Evolutionary conservation across 1,284 basidiomycete species (phyloP).

Genomic region (Pseudozyma tsukubaensis): DNA sequence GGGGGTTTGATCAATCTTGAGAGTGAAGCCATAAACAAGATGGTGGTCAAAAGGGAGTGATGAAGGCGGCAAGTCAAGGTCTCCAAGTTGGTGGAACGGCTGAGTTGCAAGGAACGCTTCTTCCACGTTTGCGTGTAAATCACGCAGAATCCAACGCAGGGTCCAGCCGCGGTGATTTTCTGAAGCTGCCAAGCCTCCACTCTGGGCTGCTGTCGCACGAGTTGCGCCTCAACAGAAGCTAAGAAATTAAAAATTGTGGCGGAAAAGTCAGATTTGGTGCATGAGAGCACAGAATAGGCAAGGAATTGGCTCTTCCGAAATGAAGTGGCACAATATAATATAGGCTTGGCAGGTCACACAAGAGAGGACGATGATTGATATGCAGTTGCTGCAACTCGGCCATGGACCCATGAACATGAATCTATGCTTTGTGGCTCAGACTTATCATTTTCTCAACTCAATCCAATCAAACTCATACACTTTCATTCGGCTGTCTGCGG

Average conservation of each 20-base stretch:
- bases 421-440: too few species aligned
- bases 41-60: not conserved
- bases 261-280: too few species aligned
- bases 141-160: constrained; percentile 6
- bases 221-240: not conserved
- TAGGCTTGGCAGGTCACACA: too few species aligned
- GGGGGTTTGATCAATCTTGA: too few species aligned
- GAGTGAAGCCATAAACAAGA: not conserved
- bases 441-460: too few species aligned
- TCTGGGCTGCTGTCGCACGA: constrained; percentile 9
- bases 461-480: too few species aligned
- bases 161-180: constrained; percentile 2
- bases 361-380: too few species aligned
- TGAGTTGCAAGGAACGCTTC: constrained; percentile 10
- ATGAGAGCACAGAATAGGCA: not conserved
- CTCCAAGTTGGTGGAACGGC: not conserved
- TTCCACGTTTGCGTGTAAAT: too few species aligned
- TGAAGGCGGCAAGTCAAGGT: not conserved
- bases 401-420: not conserved
- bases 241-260: too few species aligned
- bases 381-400: constrained; percentile 6
- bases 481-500: not conserved
- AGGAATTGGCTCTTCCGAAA: constrained; percentile 9
- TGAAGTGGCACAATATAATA: too few species aligned
- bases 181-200: constrained; percentile 1